These are phyloP conservation scores for Bremia lactucae DNA, from an alignment of 352 stramenopile genomes.

Conservation along the genomic window DNA sequence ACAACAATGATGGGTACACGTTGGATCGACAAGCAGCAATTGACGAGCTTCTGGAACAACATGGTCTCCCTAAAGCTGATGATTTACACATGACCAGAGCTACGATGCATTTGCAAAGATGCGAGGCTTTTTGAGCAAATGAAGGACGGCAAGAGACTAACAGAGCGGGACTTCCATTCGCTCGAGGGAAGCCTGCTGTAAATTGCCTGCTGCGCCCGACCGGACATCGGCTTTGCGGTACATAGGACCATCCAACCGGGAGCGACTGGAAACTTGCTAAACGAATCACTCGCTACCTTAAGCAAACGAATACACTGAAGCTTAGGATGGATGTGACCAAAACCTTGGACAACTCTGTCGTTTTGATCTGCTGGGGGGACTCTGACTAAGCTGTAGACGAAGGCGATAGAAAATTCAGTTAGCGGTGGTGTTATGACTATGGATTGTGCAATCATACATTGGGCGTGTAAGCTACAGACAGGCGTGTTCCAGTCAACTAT, in stretches of 20 bases:
- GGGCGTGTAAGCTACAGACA: constrained; percentile 3
- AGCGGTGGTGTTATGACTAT: not conserved
- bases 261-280: too few species aligned
- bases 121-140: not conserved
- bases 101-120: constrained; percentile 1
- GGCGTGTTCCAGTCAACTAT: too few species aligned
- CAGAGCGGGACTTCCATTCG: constrained; percentile 17
- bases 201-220: too few species aligned
- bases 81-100: too few species aligned
- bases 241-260: not conserved
- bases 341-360: not conserved
- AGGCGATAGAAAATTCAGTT: not conserved
- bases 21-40: too few species aligned
- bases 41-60: constrained; percentile 11
- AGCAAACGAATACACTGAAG: not conserved
- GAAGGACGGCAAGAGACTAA: constrained; percentile 2
- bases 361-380: not conserved
- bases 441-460: not conserved
- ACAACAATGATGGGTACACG: constrained; percentile 2
- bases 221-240: not conserved
- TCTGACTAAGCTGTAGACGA: not conserved
- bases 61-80: constrained; percentile 12
- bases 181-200: too few species aligned
- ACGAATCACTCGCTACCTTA: too few species aligned
- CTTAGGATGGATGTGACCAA: not conserved